Conservation (phyloP, 2,329 filamentous ascomycete species). For the Davidsoniella australis region DNA sequence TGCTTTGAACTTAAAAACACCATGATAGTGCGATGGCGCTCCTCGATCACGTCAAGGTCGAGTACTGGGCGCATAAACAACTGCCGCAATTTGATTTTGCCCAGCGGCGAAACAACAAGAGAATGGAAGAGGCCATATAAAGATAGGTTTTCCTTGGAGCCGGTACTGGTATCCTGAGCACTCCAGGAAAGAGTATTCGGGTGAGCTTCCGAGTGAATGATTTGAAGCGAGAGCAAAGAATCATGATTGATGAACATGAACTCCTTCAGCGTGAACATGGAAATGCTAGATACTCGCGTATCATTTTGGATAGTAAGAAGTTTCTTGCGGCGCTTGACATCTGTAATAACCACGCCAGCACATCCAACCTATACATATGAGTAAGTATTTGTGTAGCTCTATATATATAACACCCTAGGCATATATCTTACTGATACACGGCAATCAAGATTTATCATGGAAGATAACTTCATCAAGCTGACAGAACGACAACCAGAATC, state of each 20-base stretch:
- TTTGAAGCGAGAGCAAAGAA: constrained; percentile 66
- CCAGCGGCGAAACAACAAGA: constrained; percentile 62
- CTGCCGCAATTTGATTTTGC: constrained; percentile 55
- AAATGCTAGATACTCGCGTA: constrained; percentile 45
- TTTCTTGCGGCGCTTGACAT: constrained; percentile 48
- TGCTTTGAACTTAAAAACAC: constrained; percentile 55
- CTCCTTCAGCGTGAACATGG: constrained; percentile 54
- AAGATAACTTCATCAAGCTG: constrained; percentile 49
- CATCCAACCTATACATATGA: constrained; percentile 50
- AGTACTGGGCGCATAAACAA: constrained; percentile 66
- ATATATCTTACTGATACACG: constrained; percentile 38
- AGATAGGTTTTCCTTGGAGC: constrained; percentile 65
- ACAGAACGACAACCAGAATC: constrained; percentile 32
- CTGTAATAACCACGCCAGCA: constrained; percentile 68
- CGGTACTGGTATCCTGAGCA: constrained; percentile 24
- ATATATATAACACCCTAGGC: neutral
- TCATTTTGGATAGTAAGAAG: neutral
- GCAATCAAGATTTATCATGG: constrained; percentile 59
- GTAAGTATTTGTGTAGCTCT: neutral
- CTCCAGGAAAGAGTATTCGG: constrained; percentile 50
- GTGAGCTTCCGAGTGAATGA: constrained; percentile 67
- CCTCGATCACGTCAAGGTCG: constrained; percentile 47
- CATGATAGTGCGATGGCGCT: constrained; percentile 53
- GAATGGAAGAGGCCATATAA: constrained; percentile 68
- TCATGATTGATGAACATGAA: constrained; percentile 68